Evolutionary conservation across 768 basidiomycete species (phyloP).

Genomic region (Serendipita vermifera): DNA sequence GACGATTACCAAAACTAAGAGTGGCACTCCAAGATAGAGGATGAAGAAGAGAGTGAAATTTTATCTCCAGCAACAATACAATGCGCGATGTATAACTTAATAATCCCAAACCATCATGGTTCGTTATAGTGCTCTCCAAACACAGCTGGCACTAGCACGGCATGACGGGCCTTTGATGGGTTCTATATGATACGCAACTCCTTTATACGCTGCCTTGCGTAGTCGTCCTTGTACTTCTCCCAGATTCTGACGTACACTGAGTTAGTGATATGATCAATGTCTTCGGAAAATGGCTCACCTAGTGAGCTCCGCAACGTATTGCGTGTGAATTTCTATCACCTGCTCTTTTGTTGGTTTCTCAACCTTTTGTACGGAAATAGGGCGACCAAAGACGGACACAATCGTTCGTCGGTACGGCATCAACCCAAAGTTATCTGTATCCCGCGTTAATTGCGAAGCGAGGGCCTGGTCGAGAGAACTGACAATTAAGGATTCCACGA

Average conservation of each 20-base stretch:
- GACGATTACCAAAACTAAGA: not conserved
- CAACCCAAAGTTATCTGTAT: slow-evolving; percentile 77
- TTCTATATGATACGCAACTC: slow-evolving; percentile 55
- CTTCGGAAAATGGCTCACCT: slow-evolving; percentile 38
- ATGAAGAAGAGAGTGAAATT: not conserved
- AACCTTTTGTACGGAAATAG: slow-evolving; percentile 63
- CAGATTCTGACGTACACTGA: slow-evolving; percentile 52
- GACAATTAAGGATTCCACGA: slow-evolving; percentile 87
- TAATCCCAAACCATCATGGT: too few species aligned
- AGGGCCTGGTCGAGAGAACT: slow-evolving; percentile 1
- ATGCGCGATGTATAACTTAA: too few species aligned
- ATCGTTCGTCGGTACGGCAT: slow-evolving; percentile 94
- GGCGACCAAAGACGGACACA: slow-evolving; percentile 89
- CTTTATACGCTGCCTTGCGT: slow-evolving; percentile 66
- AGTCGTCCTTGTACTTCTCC: slow-evolving; percentile 91
- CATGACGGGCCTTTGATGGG: too few species aligned
- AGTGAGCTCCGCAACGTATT: slow-evolving; percentile 86
- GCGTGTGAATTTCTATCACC: slow-evolving; percentile 60
- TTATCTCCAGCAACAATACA: too few species aligned
- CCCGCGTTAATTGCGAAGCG: not conserved
- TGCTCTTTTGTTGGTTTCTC: slow-evolving; percentile 76
- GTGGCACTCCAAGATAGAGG: not conserved
- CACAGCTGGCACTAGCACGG: too few species aligned
- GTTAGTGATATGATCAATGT: not conserved
- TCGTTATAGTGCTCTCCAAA: too few species aligned